These are phyloP conservation scores for Penicillium pancosmium DNA, from an alignment of 495 filamentous ascomycete species.

Conservation along the genomic window DNA sequence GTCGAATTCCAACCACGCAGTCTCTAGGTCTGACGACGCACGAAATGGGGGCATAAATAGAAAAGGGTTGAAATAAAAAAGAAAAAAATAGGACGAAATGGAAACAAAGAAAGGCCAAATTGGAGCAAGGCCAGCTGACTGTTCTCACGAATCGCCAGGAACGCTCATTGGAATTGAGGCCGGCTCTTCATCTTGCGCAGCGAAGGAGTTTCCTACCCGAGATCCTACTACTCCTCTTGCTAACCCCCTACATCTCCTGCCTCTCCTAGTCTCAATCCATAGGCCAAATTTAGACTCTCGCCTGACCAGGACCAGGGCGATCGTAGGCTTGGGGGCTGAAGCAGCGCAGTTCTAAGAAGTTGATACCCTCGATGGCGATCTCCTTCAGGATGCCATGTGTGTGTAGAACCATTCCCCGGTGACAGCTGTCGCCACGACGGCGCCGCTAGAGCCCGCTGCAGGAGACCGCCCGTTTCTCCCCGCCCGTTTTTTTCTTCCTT, in stretches of 20 bases:
- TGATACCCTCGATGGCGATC: conserved; percentile 4
- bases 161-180: conserved; percentile 30
- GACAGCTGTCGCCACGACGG: conserved; percentile 13
- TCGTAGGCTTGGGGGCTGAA: neutral
- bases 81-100: neutral
- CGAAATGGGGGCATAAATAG: conserved; percentile 21
- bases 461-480: conserved; percentile 41
- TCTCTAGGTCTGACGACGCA: conserved; percentile 30
- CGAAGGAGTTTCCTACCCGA: conserved; percentile 5
- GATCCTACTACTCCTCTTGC: neutral
- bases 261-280: conserved; percentile 5
- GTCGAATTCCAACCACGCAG: conserved; percentile 17
- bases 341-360: neutral
- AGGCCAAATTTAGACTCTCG: neutral
- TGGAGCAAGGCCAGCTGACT: conserved; percentile 22
- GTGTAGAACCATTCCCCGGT: neutral
- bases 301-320: neutral
- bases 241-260: neutral
- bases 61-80: conserved; percentile 6
- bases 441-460: conserved; percentile 34
- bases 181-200: conserved; percentile 18
- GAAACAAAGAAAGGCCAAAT: conserved; percentile 1
- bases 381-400: conserved; percentile 17
- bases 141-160: conserved; percentile 18
- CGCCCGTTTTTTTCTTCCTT: conserved; percentile 26